Percentiles rank a stretch among this genome's conserved stretches.
Evolutionary conservation across 2,329 filamentous ascomycete genomes (phyloP).

Genomic region (Cadophora gregata): DNA sequence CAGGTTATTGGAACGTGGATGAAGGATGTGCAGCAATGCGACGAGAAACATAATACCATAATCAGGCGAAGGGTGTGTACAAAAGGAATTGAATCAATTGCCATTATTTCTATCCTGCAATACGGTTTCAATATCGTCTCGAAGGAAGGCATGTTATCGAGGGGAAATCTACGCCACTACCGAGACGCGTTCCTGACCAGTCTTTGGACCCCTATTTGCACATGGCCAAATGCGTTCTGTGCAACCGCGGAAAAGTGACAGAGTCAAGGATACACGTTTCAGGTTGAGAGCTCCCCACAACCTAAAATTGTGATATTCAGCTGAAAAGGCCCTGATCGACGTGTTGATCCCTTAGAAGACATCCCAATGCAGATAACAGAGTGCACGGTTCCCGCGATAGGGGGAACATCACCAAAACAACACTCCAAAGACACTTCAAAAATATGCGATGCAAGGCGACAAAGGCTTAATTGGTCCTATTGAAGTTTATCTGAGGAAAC

Average conservation of each 20-base stretch:
- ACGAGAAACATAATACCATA: too few relatives aligned
- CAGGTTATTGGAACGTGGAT: too few relatives aligned
- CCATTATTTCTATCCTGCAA: too few relatives aligned
- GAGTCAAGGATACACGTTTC: slow-evolving; percentile 3
- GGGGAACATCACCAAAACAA: slow-evolving; percentile 4
- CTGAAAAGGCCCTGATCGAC: slow-evolving; percentile 13
- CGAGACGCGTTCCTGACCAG: too few relatives aligned
- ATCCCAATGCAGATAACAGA: not conserved
- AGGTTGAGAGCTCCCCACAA: slow-evolving; percentile 2
- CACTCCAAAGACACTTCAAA: not conserved
- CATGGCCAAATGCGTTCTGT: not conserved
- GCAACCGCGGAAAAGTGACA: not conserved
- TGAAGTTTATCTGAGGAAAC: too few relatives aligned
- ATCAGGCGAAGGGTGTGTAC: too few relatives aligned
- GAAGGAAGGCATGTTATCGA: too few relatives aligned
- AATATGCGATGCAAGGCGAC: not conserved
- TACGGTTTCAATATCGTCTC: too few relatives aligned
- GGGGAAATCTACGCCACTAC: too few relatives aligned
- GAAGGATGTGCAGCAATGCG: too few relatives aligned
- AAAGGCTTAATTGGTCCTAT: not conserved
- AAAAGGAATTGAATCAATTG: too few relatives aligned
- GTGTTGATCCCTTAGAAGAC: slow-evolving; percentile 1
- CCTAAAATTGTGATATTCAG: slow-evolving; percentile 10
- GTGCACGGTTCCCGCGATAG: not conserved
- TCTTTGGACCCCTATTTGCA: not conserved